Evolutionary conservation across 495 filamentous ascomycete species (phyloP), one percentile per base, ranked within the genome.

Genomic region (Stereocaulon alpinum): DNA sequence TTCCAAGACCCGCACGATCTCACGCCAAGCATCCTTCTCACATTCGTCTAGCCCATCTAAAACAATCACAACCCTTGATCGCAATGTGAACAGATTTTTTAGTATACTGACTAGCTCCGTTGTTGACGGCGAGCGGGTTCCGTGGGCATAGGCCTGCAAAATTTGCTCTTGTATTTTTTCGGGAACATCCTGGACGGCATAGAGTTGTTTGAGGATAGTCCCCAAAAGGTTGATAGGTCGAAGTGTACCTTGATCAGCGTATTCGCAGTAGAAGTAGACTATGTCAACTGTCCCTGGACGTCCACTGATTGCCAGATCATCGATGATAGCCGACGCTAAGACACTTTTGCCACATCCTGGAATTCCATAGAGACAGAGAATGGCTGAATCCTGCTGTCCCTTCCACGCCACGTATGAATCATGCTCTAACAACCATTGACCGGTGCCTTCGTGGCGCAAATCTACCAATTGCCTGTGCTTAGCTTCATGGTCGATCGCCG

Each of bases 21-120:
- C 24, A 9, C 44, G 45, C 44, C 50, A 52, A 20, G 30, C 45
- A 6, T 42, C 24, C 22, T 66, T 61, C 12, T 64, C 61, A 45
- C 67, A 69, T 45, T 68, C 66, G 59, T 67, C 66, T 14, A 67
- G 48, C 12, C 66, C 66, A 32, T 68, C 66, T 30, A 64, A 14
- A 66, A 14, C 12, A 68, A 37, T 41, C 22, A 61, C 18, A 55
- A 14, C 27, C 47, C 22, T 6, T 41, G 24, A 18, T 4, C 3
- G 37, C 34, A 55, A 20, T 10, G 52, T 18, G 20, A 55, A 14
- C 0, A 40, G 2, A 15, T 34, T 27, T n/a, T 4, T 17, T 2
- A 55, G 27, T 17, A 55, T 42, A 2, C 24, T 17, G 4, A 6
- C 11, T 24, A 55, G n/a, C 6, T 20, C 18, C 6, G 12, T 42